Evolutionary conservation across 257 asterid species (phyloP).

Genomic region (Ilex asprella): DNA sequence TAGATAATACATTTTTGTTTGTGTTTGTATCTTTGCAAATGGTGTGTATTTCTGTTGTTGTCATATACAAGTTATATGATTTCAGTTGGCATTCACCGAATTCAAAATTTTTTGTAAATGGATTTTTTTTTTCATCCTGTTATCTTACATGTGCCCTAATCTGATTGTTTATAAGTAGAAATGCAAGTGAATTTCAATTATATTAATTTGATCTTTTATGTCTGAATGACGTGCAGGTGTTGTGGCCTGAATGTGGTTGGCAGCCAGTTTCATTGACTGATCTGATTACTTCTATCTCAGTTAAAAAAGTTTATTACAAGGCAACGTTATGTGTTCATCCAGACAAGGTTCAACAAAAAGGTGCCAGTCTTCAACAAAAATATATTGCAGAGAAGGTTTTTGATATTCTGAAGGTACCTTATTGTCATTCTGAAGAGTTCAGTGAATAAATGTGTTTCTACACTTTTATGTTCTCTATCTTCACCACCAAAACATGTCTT

Average conservation of each 20-base stretch:
- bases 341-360: conserved; percentile 4
- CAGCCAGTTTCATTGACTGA: conserved; percentile 73
- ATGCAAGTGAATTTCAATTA: no score
- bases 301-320: conserved; percentile 42
- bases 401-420: conserved; percentile 73
- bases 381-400: conserved; percentile 89
- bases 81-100: no score
- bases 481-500: no score
- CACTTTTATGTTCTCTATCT: background rate
- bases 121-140: no score
- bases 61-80: no score
- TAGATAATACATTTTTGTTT: no score
- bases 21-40: no score
- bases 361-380: conserved; percentile 37
- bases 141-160: no score
- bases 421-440: background rate
- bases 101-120: no score
- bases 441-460: background rate
- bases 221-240: conserved; percentile 13
- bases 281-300: conserved; percentile 73
- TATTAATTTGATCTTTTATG: no score
- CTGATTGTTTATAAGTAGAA: no score
- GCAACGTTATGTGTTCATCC: background rate
- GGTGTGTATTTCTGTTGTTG: no score
- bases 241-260: conserved; percentile 75